phyloP scores from a whole-genome alignment of 1,284 basidiomycete genomes.

The Cryptococcus hybrid region DNA sequence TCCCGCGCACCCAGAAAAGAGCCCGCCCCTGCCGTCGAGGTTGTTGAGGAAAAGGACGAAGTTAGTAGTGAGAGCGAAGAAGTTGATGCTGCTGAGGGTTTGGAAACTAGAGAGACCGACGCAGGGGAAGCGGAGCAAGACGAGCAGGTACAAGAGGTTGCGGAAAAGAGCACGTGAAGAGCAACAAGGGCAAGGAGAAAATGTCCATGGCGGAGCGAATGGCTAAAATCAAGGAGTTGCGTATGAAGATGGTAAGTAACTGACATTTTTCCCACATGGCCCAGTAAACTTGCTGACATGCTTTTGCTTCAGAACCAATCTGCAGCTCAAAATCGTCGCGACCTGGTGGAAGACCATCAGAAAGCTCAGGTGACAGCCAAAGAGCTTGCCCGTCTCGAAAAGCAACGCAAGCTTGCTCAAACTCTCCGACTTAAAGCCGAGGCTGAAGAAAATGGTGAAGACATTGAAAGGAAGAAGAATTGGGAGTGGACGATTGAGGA shows the following conservation, averaged over 20 bases:
- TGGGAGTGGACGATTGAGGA: slow-evolving; percentile 95
- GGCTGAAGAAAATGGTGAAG: slow-evolving; percentile 77
- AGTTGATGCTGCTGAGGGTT: not conserved
- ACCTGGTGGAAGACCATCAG: slow-evolving; percentile 76
- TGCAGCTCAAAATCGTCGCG: slow-evolving; percentile 73
- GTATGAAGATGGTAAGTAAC: slow-evolving; percentile 18
- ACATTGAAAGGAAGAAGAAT: slow-evolving; percentile 71
- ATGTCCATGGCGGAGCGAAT: slow-evolving; percentile 9
- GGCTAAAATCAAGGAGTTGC: slow-evolving; percentile 19
- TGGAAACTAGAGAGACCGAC: not conserved
- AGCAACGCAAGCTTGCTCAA: slow-evolving; percentile 84
- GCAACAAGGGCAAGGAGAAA: slow-evolving; percentile 1
- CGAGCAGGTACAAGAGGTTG: not conserved
- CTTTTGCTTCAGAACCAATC: slow-evolving; percentile 63
- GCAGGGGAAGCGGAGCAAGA: not conserved
- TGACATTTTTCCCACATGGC: not conserved
- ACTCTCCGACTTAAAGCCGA: slow-evolving; percentile 81
- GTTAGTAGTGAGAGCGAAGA: slow-evolving; percentile 1
- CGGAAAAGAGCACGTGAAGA: not conserved
- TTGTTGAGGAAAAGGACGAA: not conserved
- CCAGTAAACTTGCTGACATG: not conserved
- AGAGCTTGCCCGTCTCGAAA: slow-evolving; percentile 75
- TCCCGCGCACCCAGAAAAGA: not conserved
- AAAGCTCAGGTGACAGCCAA: slow-evolving; percentile 70
- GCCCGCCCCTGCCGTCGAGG: not conserved